A percentile compares a stretch with the other conserved stretches of the same genome.
phyloP scores from a whole-genome alignment of 2,329 filamentous ascomycete species.

The Aspergillus hortae region DNA sequence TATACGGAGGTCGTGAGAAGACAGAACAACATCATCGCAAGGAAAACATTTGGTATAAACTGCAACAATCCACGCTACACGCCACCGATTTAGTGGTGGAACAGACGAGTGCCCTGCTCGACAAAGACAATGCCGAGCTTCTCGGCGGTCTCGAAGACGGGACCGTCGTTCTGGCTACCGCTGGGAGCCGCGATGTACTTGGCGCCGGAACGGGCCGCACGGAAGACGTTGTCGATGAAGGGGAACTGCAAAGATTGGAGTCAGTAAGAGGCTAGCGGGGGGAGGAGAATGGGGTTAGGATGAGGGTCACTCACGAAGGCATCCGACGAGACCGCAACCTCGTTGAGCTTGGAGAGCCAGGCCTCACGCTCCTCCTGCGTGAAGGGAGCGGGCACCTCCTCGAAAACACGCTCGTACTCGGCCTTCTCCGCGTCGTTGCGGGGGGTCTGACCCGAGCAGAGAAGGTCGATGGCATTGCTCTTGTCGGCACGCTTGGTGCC shows the following conservation, averaged over 20 bases:
- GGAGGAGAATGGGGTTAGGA: background rate
- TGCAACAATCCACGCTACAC: background rate
- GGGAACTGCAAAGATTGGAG: slow-evolving; percentile 63
- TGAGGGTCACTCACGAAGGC: slow-evolving; percentile 70
- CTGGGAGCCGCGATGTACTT: slow-evolving; percentile 95
- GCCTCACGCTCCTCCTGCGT: slow-evolving; percentile 76
- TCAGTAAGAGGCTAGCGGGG: background rate
- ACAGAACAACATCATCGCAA: slow-evolving; percentile 5
- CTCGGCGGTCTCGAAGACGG: slow-evolving; percentile 74
- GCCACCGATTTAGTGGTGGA: slow-evolving; percentile 70
- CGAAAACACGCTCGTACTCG: slow-evolving; percentile 84
- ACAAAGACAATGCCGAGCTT: slow-evolving; percentile 91
- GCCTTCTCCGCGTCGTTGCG: slow-evolving; percentile 78
- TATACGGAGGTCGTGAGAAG: slow-evolving; percentile 9
- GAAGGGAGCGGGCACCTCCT: slow-evolving; percentile 80
- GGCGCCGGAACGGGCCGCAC: slow-evolving; percentile 78
- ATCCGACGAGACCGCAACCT: slow-evolving; percentile 84
- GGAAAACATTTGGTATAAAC: slow-evolving; percentile 4
- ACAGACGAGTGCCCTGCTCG: slow-evolving; percentile 88
- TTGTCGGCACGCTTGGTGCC: slow-evolving; percentile 95
- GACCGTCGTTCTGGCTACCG: slow-evolving; percentile 58
- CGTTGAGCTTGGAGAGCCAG: slow-evolving; percentile 74
- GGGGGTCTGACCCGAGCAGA: slow-evolving; percentile 86
- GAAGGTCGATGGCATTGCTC: slow-evolving; percentile 94
- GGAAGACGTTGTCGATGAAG: slow-evolving; percentile 97